Base-by-base conservation (phyloP, 1,284 basidiomycete genomes). In the Psilocybe mexicana region DNA sequence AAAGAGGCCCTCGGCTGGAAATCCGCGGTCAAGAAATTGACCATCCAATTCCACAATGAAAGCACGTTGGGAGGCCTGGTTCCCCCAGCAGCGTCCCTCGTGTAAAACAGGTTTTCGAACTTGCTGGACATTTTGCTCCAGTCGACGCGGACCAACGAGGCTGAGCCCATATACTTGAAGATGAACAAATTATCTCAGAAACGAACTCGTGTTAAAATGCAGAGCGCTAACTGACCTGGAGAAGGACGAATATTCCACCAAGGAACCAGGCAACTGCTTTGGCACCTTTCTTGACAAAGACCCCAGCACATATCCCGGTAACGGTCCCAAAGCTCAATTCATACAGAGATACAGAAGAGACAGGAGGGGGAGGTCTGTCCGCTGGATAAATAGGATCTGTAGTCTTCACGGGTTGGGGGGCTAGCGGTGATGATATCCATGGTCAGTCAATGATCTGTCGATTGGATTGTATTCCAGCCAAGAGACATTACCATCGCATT, bases 261-360 rank as follows among this genome's bases (percentile, higher is more conserved):
- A 97, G 75, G 54, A 90, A 73, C 73, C 94, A 95, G 0, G 94
- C 96, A 24, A 92, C 73, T 2, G 85, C 77, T 71, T 88, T 94
- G 40, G 90, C 86, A 30, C 96, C 96, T 74, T 97, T 97, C 77
- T 96, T 97, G 67, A 97, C 81, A 70, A 98, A 98, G 0, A 98
- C 82, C 0, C 96, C 96, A 0, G 93, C 87, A 68, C 94, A 98
- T 50, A 98, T 72, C 2, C 95, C 94, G 59, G 88, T 86, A 1
- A 92, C 85, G 11, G 93, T 92, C 33, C 96, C 95, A 69, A 98
- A 97, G 0, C 87, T 81, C 46, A 98, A 84, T 67, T 96, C 87
- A 69, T 92, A 92, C n/a, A 87, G 61, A 61, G 86, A 90, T 28
- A 96, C 79, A 1, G 84, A 81, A 38, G 92, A 93, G 52, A 78